Conservation (phyloP, 192 early-diverging fungal species). For the Gaertneriomyces semiglobifer region DNA sequence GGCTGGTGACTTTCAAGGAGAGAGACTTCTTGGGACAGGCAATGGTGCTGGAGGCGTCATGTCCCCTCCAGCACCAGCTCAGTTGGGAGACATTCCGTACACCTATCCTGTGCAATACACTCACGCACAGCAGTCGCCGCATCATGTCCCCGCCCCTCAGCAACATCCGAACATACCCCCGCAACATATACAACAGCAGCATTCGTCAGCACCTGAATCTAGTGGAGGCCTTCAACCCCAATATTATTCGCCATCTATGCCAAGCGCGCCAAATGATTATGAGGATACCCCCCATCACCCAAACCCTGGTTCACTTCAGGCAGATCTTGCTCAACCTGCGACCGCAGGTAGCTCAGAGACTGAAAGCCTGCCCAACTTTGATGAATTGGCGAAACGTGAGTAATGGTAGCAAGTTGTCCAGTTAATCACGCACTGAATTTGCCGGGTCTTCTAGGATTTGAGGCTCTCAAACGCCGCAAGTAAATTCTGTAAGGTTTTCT, state of each 20-base stretch:
- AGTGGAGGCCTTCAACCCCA: no score
- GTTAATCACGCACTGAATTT: background rate
- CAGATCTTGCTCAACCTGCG: slow-evolving; percentile 1
- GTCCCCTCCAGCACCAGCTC: slow-evolving; percentile 7
- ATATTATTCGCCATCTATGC: no score
- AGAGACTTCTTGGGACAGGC: background rate
- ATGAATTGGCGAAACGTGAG: slow-evolving; percentile 65
- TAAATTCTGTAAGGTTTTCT: no score
- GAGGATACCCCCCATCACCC: background rate
- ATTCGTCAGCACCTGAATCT: no score
- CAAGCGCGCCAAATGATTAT: slow-evolving; percentile 1
- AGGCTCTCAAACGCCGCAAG: slow-evolving; percentile 59
- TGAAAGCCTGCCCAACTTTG: slow-evolving; percentile 62
- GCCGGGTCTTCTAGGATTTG: slow-evolving; percentile 44
- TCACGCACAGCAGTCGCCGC: slow-evolving; percentile 4
- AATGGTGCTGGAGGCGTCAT: background rate
- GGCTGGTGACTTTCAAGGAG: slow-evolving; percentile 11
- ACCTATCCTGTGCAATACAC: slow-evolving; percentile 23
- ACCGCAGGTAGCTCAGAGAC: slow-evolving; percentile 21
- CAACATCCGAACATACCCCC: slow-evolving; percentile 21
- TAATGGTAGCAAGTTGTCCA: background rate
- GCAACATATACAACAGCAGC: background rate
- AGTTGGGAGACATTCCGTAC: slow-evolving; percentile 12
- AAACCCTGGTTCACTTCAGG: no score
- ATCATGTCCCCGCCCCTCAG: slow-evolving; percentile 3